Conservation (phyloP, 2,329 filamentous ascomycete genomes). For the Epichloe aotearoae region DNA sequence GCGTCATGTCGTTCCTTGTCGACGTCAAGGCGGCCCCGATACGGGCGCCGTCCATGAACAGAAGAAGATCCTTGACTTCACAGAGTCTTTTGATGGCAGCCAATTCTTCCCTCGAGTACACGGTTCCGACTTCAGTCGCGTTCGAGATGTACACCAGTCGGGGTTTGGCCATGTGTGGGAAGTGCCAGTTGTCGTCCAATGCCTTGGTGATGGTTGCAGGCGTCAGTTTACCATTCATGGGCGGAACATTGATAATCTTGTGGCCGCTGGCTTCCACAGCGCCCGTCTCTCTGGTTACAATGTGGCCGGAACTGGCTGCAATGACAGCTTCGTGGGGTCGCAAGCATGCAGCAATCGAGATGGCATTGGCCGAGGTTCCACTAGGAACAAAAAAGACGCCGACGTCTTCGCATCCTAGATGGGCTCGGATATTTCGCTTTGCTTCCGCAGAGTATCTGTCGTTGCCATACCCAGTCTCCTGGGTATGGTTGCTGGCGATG, state of each 20-base stretch:
- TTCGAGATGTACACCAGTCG: conserved; percentile 39
- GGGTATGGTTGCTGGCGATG: conserved; percentile 27
- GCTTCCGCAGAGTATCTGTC: conserved; percentile 31
- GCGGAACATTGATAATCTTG: conserved; percentile 35
- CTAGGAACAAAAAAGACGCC: conserved; percentile 38
- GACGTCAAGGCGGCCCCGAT: conserved; percentile 31
- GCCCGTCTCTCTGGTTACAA: conserved; percentile 35
- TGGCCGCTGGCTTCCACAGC: conserved; percentile 38
- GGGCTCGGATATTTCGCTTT: conserved; percentile 25
- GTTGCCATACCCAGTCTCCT: conserved; percentile 33
- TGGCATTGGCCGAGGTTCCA: conserved; percentile 37
- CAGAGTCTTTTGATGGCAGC: conserved; percentile 28
- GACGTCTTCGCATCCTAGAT: conserved; percentile 25
- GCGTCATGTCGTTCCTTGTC: conserved; percentile 27
- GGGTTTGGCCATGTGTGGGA: conserved; percentile 37
- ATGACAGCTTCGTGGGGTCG: conserved; percentile 37
- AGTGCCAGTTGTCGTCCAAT: conserved; percentile 34
- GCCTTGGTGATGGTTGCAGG: conserved; percentile 27
- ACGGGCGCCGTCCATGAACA: conserved; percentile 35
- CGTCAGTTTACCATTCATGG: conserved; percentile 33
- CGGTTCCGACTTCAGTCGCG: conserved; percentile 35
- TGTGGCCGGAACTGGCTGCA: conserved; percentile 35
- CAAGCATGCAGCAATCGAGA: conserved; percentile 36
- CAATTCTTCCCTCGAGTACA: conserved; percentile 31
- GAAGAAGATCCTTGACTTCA: conserved; percentile 25